Base-by-base conservation (phyloP, 2,329 filamentous ascomycete species). In the Ophidiomyces ophidiicola region DNA sequence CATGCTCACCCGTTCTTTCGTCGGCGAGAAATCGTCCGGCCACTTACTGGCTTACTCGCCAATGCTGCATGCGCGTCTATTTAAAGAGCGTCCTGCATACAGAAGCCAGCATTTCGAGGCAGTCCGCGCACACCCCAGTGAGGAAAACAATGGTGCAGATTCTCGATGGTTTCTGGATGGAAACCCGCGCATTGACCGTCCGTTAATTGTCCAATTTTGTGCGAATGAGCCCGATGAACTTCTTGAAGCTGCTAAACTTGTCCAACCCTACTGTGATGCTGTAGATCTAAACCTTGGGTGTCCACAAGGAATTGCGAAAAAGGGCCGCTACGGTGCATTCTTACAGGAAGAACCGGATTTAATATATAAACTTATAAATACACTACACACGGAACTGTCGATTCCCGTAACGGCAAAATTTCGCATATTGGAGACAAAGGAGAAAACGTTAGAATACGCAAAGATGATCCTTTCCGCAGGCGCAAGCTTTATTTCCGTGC, bases 391-490 rank as follows among this genome's bases (percentile, higher is more conserved):
- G 28, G 73, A 85, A 41, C 70, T 98, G 2, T 63, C 79, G 2
- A 67, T 98, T 0, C 90, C 90, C 0, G 78, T 98, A 10, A 96
- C 90, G 2, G 90, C 88, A 18, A 98, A 98, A 64, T 93, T 98
- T 51, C 74, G 90, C 6, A 78, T 96, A 14, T 69, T 93, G 3
- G 88, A 94, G 28, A 87, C 82, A 0, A 80, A 72, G 46, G 87
- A 94, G 63, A 77, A 80, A 56, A 94, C 87, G 0, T 64, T 98
- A 46, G 79, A 78, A 31, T 98, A 98, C 59, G 90, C 90, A 8
- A 76, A 78, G 52, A 93, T 84, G 61, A 82, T 96, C 1, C 62
- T 98, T 5, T 74, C 70, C 3, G 87, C 90, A 0, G 90, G 90
- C 8, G 90, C 90, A 2, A 94, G 84, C 51, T 87, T 96, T 41